Base-by-base conservation (phyloP, 495 filamentous ascomycete genomes). In the Aspergillus campestris region DNA sequence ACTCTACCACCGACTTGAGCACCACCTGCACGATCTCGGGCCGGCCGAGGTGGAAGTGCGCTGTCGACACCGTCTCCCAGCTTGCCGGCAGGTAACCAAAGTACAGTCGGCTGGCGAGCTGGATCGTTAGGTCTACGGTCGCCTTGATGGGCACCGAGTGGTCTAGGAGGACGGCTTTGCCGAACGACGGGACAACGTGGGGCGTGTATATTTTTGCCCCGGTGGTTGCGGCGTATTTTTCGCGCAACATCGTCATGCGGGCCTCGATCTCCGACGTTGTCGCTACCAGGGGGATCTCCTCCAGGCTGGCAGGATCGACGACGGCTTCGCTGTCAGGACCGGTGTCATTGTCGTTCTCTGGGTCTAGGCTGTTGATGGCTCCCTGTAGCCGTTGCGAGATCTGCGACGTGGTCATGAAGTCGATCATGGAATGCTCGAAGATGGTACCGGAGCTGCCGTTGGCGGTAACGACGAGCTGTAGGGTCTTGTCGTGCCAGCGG, bases 401-500 rank as follows among this genome's bases (percentile, higher is more conserved):
- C 34, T 6, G 31, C 33, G n/a, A n/a, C n/a, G n/a, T n/a, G n/a
- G n/a, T n/a, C n/a, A n/a, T n/a, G n/a, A 8, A 40, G 39, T 71
- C 67, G 12, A 69, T 36, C 34, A 51, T 50, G 5, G 54, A 45
- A 40, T 70, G 65, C 27, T 70, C 67, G 15, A 51, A 48, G 6
- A 66, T 37, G 11, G 50, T 39, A 6, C 52, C 67, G 1, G 64
- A 68, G 3, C 40, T 49, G 1, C 66, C 66, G 39, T 71, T 71
- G 1, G 44, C 48, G 41, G 48, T 51, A 24, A 71, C 53, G 24
- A 62, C 45, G 40, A 68, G 64, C 44, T 66, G 51, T 11, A 65
- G 34, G 8, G 51, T 44, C 43, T 71, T 71, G 47, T 71, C 67
- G 33, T 52, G 44, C 67, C 67, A 71, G 30, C 66, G 52, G 41